Evolutionary conservation across 1,284 basidiomycete species (phyloP).

Genomic region (Stygiomarasmius scandens): DNA sequence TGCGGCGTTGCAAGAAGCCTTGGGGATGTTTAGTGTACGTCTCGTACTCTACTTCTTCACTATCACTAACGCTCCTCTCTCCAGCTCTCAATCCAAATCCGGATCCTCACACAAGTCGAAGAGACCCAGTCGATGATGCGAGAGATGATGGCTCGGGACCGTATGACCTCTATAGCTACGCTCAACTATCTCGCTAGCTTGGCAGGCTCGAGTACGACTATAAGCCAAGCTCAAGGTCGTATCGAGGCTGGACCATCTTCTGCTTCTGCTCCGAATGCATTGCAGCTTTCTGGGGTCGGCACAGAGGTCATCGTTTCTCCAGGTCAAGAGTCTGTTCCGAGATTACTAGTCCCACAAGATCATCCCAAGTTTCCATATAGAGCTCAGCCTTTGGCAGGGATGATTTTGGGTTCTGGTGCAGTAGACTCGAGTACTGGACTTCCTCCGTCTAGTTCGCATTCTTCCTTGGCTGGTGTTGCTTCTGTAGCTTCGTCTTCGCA

Average conservation of each 20-base stretch:
- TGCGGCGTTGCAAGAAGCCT: slow-evolving; percentile 53
- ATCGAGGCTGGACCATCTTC: not conserved
- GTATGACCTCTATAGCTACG: not conserved
- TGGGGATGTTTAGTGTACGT: slow-evolving; percentile 59
- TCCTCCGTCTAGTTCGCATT: slow-evolving; percentile 9
- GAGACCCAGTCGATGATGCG: slow-evolving; percentile 22
- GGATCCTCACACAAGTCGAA: slow-evolving; percentile 60
- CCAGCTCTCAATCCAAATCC: slow-evolving; percentile 57
- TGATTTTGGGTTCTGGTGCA: not conserved
- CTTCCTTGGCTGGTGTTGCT: not conserved
- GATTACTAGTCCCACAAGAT: not conserved
- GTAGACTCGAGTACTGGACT: not conserved
- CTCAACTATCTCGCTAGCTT: not conserved
- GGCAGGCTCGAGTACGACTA: no score
- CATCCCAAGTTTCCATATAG: not conserved
- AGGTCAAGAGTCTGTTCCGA: no score
- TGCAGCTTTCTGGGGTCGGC: not conserved
- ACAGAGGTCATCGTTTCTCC: no score
- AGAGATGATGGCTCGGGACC: slow-evolving; percentile 16
- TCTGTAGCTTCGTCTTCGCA: not conserved
- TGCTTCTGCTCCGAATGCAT: not conserved
- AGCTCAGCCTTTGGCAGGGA: not conserved
- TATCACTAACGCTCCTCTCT: no score
- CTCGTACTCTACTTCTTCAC: no score
- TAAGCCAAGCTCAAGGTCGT: not conserved